phyloP scores from a whole-genome alignment of 139 green algal species.

The Coelastrella sp. region DNA sequence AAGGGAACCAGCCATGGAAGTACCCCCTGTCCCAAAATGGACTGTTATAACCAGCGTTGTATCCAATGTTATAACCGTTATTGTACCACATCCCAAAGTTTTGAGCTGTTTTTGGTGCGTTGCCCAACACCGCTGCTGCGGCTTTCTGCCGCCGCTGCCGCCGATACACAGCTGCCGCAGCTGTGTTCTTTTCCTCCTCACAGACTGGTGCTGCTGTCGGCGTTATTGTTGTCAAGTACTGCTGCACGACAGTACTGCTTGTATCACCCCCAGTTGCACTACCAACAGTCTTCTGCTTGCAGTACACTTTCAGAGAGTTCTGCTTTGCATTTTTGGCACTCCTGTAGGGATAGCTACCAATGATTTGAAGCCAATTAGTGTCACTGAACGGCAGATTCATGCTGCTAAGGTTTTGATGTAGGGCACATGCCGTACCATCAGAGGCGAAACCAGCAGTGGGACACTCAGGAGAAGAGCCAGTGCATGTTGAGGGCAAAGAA shows the following conservation, averaged over 20 bases:
- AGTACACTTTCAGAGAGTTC: not conserved
- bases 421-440: not conserved
- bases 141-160: not conserved
- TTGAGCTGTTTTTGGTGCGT: not conserved
- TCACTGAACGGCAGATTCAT: not conserved
- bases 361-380: not conserved
- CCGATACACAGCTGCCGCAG: not conserved
- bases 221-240: not conserved
- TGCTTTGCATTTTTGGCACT: not conserved
- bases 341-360: not conserved
- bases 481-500: not conserved
- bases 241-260: not conserved
- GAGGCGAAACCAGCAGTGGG: not conserved
- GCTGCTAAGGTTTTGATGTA: not conserved
- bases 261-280: not conserved
- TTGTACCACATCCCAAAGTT: not conserved
- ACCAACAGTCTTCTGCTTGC: not conserved
- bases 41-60: not conserved
- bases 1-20: not conserved
- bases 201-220: not conserved
- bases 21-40: not conserved
- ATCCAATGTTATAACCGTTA: not conserved
- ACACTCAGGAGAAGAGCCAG: not conserved
- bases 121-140: not conserved
- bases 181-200: not conserved